Base-by-base conservation (phyloP, 108 stramenopile genomes). In the Fistulifera solaris region DNA sequence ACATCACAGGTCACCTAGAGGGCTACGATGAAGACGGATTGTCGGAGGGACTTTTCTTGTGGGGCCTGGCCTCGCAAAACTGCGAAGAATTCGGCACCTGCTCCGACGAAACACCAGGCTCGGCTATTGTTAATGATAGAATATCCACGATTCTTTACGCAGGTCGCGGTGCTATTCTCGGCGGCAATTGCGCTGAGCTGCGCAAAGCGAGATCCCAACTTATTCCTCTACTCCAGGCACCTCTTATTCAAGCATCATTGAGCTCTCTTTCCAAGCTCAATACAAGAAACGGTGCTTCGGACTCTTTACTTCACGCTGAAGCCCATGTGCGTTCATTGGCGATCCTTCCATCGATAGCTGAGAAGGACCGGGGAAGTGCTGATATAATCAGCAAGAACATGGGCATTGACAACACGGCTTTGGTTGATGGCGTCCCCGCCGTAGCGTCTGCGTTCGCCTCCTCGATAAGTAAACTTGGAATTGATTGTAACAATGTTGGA, bases 41-140 rank as follows among this genome's bases (percentile, higher is more conserved):
- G 19, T 62, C 49, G 39, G 68, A 76, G 46, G 89, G 89, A 39
- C 64, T 57, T 44, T 59, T 83, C 57, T 55, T 75, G 22, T 80
- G 73, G 58, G 71, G 65, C 46, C 59, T 90, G 27, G 75, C 81
- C 1, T 76, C 82, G 35, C 57, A 81, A 12, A 58, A 79, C 53
- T 90, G 89, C 55, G 52, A 43, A 5, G 73, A 81, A 23, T 90
- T 86, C 56, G 58, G 56, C n/a, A 85, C 84, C 24, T 90, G 89
- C 59, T 28, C 51, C 12, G 39, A 58, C 5, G 39, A 54, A 11
- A 54, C 17, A 0, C 45, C 65, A 13, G 63, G 63, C 27, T 58
- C 63, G 17, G 71, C 78, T 11, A 26, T 63, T 22, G 40, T 72
- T 2, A 86, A 86, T 43, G 78, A 81, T 38, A 52, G 62, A 39